Conservation (phyloP, 1,284 basidiomycete species). For the Cryptococcus sp. region DNA sequence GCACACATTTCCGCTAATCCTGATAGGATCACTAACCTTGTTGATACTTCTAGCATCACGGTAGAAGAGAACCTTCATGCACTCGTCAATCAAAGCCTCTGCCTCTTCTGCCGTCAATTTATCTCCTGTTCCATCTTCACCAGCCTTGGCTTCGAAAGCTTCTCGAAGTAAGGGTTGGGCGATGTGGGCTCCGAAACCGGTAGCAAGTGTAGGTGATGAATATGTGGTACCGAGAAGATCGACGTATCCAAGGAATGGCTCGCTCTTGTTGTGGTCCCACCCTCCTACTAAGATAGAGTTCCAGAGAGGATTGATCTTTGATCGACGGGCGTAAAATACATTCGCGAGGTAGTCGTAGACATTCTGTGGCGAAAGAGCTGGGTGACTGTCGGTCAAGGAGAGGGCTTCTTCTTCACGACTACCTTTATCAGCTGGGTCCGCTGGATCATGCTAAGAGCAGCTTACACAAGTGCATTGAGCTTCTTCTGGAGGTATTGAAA, state of each 20-base stretch:
- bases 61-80: conserved; percentile 95
- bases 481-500: conserved; percentile 87
- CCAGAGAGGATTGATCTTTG: conserved; percentile 92
- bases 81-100: conserved; percentile 70
- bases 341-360: conserved; percentile 90
- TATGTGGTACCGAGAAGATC: conserved; percentile 98
- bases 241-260: conserved; percentile 82
- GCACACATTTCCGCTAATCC: neutral
- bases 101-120: conserved; percentile 75
- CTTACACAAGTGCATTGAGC: conserved; percentile 46
- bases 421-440: neutral
- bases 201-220: conserved; percentile 87
- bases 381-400: conserved; percentile 72
- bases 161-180: conserved; percentile 89
- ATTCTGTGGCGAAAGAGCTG: conserved; percentile 73
- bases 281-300: conserved; percentile 94
- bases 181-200: conserved; percentile 92
- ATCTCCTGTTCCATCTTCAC: conserved; percentile 74
- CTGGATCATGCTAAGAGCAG: neutral
- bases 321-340: conserved; percentile 84
- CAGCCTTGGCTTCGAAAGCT: conserved; percentile 53
- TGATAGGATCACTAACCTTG: conserved; percentile 60
- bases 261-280: conserved; percentile 65
- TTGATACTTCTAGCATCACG: conserved; percentile 93
- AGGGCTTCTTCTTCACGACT: conserved; percentile 61